A percentile compares a stretch with the other conserved stretches of the same genome.
phyloP scores from a whole-genome alignment of 2,329 filamentous ascomycete species.

The Tolypocladium tundrense region DNA sequence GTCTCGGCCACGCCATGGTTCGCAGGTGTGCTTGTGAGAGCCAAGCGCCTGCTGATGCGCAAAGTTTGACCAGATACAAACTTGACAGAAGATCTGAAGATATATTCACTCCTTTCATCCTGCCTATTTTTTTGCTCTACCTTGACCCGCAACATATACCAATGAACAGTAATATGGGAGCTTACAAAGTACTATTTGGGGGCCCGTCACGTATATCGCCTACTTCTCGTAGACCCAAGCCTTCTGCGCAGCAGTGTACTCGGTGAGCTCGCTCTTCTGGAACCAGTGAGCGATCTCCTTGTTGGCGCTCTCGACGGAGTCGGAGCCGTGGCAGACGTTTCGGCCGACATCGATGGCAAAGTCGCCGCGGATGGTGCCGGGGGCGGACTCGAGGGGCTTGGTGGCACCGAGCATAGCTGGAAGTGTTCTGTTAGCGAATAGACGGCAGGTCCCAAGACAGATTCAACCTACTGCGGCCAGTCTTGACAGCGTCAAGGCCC shows the following conservation, averaged over 20 bases:
- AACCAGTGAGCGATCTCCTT: constrained; percentile 99
- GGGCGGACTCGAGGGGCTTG: constrained; percentile 90
- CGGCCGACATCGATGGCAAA: constrained; percentile 73
- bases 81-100: neutral
- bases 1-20: constrained; percentile 92
- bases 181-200: neutral
- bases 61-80: constrained; percentile 11
- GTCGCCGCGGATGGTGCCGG: constrained; percentile 97
- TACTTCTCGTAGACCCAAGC: constrained; percentile 80
- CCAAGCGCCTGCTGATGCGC: constrained; percentile 18
- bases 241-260: constrained; percentile 72
- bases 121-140: neutral
- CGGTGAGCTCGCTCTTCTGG: constrained; percentile 75
- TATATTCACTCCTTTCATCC: neutral
- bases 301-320: constrained; percentile 97
- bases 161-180: neutral
- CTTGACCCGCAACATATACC: neutral
- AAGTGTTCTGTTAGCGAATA: constrained; percentile 2
- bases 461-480: constrained; percentile 64
- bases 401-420: constrained; percentile 89
- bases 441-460: neutral
- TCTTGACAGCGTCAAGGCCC: constrained; percentile 98
- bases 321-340: constrained; percentile 99
- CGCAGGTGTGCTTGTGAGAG: constrained; percentile 51
- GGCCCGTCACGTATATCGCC: neutral